These are phyloP conservation scores for Chlamydomonas schloesseri DNA, from an alignment of 139 green algal genomes.

Conservation along the genomic window DNA sequence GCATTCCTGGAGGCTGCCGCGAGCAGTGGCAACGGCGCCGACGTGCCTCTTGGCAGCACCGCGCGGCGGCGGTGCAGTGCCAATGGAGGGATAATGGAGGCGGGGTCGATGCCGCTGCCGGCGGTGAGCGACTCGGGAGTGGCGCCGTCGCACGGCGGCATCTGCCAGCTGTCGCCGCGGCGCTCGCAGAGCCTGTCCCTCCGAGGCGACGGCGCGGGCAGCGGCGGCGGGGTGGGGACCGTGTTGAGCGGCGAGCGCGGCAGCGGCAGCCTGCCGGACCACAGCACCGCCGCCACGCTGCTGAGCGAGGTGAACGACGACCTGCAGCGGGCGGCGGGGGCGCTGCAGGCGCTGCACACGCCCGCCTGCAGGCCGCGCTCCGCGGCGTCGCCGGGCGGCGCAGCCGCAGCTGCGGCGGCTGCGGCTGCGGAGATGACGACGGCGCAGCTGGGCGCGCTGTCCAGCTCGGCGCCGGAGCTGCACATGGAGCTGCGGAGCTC, in stretches of 20 bases:
- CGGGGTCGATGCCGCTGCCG: background rate
- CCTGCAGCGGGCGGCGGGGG: slow-evolving; percentile 8
- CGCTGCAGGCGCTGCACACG: slow-evolving; percentile 18
- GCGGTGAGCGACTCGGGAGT: background rate
- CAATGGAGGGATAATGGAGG: background rate
- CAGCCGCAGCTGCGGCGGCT: background rate
- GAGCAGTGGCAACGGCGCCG: no score
- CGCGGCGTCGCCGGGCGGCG: background rate
- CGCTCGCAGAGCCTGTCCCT: background rate
- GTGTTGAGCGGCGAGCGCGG: background rate
- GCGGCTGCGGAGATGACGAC: background rate
- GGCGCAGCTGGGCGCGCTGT: background rate
- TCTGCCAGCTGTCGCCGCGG: background rate
- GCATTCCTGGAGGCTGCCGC: background rate
- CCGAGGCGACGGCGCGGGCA: background rate
- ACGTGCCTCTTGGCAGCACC: background rate
- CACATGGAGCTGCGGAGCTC: slow-evolving; percentile 8
- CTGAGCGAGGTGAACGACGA: background rate
- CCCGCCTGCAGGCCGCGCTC: background rate
- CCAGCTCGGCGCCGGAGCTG: slow-evolving; percentile 7
- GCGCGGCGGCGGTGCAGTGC: background rate
- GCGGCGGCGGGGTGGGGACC: no score
- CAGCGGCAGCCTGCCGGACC: background rate
- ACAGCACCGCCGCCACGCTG: background rate
- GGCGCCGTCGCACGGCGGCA: background rate